These are phyloP conservation scores for Penicillium canariense DNA, from an alignment of 495 filamentous ascomycete species.

Conservation along the genomic window DNA sequence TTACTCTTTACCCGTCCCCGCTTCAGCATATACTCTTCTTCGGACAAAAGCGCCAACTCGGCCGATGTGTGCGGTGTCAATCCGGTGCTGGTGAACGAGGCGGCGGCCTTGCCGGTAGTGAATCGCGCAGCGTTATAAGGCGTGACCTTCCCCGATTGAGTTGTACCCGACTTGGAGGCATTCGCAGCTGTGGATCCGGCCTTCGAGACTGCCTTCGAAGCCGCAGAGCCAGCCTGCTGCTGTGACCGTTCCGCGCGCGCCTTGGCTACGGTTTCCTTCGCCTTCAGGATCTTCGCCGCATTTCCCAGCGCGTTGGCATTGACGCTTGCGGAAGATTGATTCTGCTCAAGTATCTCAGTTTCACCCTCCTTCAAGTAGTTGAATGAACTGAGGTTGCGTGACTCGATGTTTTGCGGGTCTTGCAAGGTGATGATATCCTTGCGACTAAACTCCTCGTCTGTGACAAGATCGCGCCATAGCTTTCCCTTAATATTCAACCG, in stretches of 20 bases:
- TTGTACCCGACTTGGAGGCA: constrained; percentile 23
- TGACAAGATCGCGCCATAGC: constrained; percentile 90
- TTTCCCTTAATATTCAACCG: constrained; percentile 96
- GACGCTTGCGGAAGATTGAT: constrained; percentile 58
- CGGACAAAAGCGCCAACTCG: constrained; percentile 79
- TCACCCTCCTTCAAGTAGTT: constrained; percentile 86
- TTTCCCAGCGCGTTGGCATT: constrained; percentile 76
- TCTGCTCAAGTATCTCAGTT: constrained; percentile 61
- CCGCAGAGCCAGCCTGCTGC: constrained; percentile 28
- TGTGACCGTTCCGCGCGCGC: constrained; percentile 62
- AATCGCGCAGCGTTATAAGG: constrained; percentile 85
- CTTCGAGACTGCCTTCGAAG: constrained; percentile 43
- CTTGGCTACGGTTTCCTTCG: constrained; percentile 85
- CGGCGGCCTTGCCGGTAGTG: constrained; percentile 89
- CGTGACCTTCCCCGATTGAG: constrained; percentile 39
- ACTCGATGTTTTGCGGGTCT: constrained; percentile 88
- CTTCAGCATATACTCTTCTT: constrained; percentile 95
- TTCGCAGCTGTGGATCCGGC: constrained; percentile 13
- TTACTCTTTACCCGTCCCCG: constrained; percentile 82
- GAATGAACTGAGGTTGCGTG: constrained; percentile 82
- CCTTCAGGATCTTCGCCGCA: constrained; percentile 83
- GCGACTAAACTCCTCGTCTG: constrained; percentile 80
- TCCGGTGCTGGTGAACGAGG: constrained; percentile 91
- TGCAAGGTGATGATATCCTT: constrained; percentile 96
- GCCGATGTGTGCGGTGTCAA: constrained; percentile 85